These are phyloP conservation scores for Logfia minima DNA, from an alignment of 129 eudicot species.

Conservation along the genomic window DNA sequence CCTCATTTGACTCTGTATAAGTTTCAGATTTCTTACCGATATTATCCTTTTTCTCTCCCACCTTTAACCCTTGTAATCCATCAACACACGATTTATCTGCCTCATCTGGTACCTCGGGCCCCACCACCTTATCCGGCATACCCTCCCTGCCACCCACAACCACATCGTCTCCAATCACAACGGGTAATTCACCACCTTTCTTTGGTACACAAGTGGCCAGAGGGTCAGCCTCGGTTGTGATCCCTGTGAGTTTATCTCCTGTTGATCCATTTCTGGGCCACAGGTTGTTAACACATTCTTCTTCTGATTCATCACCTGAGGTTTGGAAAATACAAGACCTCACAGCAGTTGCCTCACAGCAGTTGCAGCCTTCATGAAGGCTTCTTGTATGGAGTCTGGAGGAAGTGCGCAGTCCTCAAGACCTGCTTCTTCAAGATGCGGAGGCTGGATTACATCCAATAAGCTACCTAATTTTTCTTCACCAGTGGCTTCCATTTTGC, in stretches of 20 bases:
- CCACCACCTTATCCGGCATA: slow-evolving; percentile 51
- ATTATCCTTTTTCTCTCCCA: slow-evolving; percentile 44
- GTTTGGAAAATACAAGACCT: slow-evolving; percentile 45
- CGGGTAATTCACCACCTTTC: slow-evolving; percentile 55
- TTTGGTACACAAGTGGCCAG: slow-evolving; percentile 47
- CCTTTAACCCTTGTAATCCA: slow-evolving; percentile 59
- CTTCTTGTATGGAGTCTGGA: slow-evolving; percentile 31
- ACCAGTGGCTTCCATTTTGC: slow-evolving; percentile 52
- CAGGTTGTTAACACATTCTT: slow-evolving; percentile 59
- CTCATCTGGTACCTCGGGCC: slow-evolving; percentile 37
- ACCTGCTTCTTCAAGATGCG: slow-evolving; percentile 85
- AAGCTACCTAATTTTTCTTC: slow-evolving; percentile 34
- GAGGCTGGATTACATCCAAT: slow-evolving; percentile 56
- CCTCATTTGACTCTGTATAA: slow-evolving; percentile 13
- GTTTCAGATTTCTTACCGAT: slow-evolving; percentile 25
- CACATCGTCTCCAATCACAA: slow-evolving; percentile 46
- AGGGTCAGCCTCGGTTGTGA: slow-evolving; percentile 31
- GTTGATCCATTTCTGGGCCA: slow-evolving; percentile 38
- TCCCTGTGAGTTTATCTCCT: slow-evolving; percentile 51
- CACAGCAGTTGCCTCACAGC: no score
- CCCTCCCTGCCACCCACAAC: slow-evolving; percentile 36
- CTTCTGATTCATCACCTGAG: slow-evolving; percentile 45
- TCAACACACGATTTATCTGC: slow-evolving; percentile 55
- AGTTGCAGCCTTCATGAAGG: slow-evolving; percentile 36
- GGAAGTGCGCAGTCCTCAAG: slow-evolving; percentile 93